Evolutionary conservation across 176 grass and related monocot species (phyloP), one percentile per base, ranked within the genome.

Genomic region (Musa schizocarpa): DNA sequence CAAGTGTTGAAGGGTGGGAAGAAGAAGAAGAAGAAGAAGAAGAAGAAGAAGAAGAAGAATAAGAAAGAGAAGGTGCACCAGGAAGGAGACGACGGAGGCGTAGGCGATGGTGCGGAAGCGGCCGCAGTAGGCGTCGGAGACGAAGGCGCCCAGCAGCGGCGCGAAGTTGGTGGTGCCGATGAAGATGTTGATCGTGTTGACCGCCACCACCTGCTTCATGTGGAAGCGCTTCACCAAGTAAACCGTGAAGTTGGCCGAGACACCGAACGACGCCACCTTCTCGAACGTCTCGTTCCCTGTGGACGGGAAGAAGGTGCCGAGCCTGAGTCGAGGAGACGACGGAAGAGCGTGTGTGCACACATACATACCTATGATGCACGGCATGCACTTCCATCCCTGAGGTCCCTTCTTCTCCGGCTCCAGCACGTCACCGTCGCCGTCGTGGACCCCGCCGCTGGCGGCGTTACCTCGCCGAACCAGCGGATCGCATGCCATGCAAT

Each of bases 51-150:
- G 34, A 2, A 27, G 21, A 21, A 5, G n/a, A 62, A 49, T 11
- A 50, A 50, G 27, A 72, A 26, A 50, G 29, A 52, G 34, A 17
- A 16, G 22, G 10, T 11, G 10, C 71, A 79, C 77, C 77, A 79
- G 5, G 66, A 79, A 49, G 12, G 67, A 56, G 26, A 68, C 54
- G 54, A 79, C 4, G 68, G 53, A 72, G 54, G 67, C 66, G 48
- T 51, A 71, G 12, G 79, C 78, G 24, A 86, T 48, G 43, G 78
- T 84, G 62, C 67, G 79, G 79, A 86, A 86, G 22, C 86, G 80
- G 78, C 83, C 86, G 68, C 82, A 16, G 54, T 88, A 88, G 65
- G 68, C 29, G 48, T 88, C 83, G 1, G 86, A 82, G 65, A 84
- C 65, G 83, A 84, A 88, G 25, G 83, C 83, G 11, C 83, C 81